phyloP scores from a whole-genome alignment of 441 rosid species.

The Jatropha multifida region DNA sequence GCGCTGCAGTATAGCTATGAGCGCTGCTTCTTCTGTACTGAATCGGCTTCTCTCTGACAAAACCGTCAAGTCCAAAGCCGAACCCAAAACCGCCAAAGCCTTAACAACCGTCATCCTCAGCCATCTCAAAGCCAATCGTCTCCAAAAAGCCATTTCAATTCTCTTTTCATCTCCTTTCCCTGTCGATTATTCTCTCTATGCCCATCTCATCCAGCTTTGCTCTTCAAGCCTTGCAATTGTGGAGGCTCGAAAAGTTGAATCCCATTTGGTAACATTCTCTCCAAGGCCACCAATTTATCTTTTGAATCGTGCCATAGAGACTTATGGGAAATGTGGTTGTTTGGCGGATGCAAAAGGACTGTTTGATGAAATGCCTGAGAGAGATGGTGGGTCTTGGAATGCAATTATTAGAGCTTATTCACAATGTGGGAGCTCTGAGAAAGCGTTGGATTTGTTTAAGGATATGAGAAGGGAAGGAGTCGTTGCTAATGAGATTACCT shows the following conservation, averaged over 20 bases:
- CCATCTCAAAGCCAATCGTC: constrained; percentile 42
- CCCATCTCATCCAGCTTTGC: constrained; percentile 59
- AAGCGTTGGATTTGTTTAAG: constrained; percentile 45
- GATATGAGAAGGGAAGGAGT: constrained; percentile 55
- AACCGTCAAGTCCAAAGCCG: constrained; percentile 25
- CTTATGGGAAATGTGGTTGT: constrained; percentile 56
- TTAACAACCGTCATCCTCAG: constrained; percentile 34
- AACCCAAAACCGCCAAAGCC: constrained; percentile 23
- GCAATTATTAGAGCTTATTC: constrained; percentile 61
- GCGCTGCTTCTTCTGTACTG: constrained; percentile 32
- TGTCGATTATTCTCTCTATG: constrained; percentile 51
- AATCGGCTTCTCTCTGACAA: constrained; percentile 28
- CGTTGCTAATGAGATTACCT: constrained; percentile 54
- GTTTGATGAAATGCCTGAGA: constrained; percentile 79
- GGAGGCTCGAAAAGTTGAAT: constrained; percentile 73
- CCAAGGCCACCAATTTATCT: constrained; percentile 54
- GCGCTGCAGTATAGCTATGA: constrained; percentile 19
- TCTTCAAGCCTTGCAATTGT: constrained; percentile 45
- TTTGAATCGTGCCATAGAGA: constrained; percentile 57
- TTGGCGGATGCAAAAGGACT: constrained; percentile 53
- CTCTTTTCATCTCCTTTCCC: constrained; percentile 58
- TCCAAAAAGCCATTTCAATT: constrained; percentile 52
- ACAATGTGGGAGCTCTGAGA: constrained; percentile 32
- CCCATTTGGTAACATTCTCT: constrained; percentile 51
- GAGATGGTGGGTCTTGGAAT: constrained; percentile 94